These are phyloP conservation scores for Termitomyces sp. DNA, from an alignment of 768 basidiomycete genomes.

Conservation along the genomic window DNA sequence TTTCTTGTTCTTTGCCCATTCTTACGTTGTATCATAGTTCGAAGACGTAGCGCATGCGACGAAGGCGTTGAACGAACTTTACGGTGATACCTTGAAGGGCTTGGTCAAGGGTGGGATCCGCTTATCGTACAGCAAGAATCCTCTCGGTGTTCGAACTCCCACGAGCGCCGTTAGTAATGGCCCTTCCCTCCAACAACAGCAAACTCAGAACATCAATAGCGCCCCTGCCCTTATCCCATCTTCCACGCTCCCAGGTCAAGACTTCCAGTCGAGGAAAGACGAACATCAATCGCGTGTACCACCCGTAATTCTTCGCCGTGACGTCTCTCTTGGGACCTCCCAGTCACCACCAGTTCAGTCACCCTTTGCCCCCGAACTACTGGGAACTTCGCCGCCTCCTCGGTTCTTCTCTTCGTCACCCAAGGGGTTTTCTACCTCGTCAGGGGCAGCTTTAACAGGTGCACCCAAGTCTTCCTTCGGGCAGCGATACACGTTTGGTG, in stretches of 20 bases:
- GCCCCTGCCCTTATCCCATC: conserved; percentile 6
- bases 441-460: conserved; percentile 27
- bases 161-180: conserved; percentile 49
- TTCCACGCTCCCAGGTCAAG: conserved; percentile 11
- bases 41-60: conserved; percentile 86
- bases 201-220: conserved; percentile 27
- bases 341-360: conserved; percentile 16
- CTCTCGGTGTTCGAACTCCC: conserved; percentile 86
- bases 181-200: conserved; percentile 40
- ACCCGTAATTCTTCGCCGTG: conserved; percentile 19
- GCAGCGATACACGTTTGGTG: conserved; percentile 30
- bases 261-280: conserved; percentile 14
- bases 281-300: conserved; percentile 18
- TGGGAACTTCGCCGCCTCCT: conserved; percentile 42
- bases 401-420: conserved; percentile 38
- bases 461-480: conserved; percentile 29
- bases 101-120: conserved; percentile 96
- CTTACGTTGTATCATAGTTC: conserved; percentile 51
- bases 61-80: conserved; percentile 83
- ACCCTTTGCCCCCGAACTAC: conserved; percentile 26
- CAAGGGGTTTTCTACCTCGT: conserved; percentile 21
- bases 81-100: conserved; percentile 88
- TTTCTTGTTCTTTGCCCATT: background rate
- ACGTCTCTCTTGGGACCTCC: conserved; percentile 17
- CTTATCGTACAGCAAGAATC: conserved; percentile 97